Evolutionary conservation across 1,139 yeast species (phyloP), one percentile per base, ranked within the genome.

Genomic region (Debaryomycetaceae sp.): DNA sequence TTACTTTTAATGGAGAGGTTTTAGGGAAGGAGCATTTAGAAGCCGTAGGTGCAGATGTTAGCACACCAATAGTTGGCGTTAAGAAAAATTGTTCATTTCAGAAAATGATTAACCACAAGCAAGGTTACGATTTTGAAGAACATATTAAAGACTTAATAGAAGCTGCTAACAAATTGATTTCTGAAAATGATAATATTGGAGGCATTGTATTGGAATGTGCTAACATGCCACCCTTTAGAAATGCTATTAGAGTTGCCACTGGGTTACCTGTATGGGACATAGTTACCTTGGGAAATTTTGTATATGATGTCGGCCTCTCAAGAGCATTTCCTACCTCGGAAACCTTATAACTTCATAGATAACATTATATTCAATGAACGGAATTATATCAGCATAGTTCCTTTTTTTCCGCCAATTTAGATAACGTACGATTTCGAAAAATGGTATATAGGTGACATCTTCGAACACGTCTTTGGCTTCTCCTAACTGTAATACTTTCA

Each of bases 121-220:
- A 52, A 2, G 56, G 50, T 16, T 46, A 47, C 11, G 61, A 61
- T 35, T 42, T 63, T 31, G 53, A 59, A 13, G 41, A 32, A 24
- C 37, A 33, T 34, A 33, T 31, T 9, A 29, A 30, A 11, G 50
- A 48, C 24, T 24, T 49, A 8, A 14, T 49, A 1, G 43, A 41
- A n/a, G 50, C 50, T 16, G 49, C 46, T 4, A 36, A 44, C 9
- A 38, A 7, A 40, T 52, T 36, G 53, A 58, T 17, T 17, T 40
- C 17, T 29, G 36, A n/a, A 39, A 49, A 34, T 6, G 52, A 8
- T 19, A 34, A 42, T 9, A 45, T 58, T 16, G 55, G 59, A 13
- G 61, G 53, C 2, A 49, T 59, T 39, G 58, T 59, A 6, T 45
- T 59, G 36, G 63, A 58, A 39, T 58, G 64, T 41, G 52, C 62